phyloP scores from a whole-genome alignment of 305 asterid species.

The Fraxinus paxiana region DNA sequence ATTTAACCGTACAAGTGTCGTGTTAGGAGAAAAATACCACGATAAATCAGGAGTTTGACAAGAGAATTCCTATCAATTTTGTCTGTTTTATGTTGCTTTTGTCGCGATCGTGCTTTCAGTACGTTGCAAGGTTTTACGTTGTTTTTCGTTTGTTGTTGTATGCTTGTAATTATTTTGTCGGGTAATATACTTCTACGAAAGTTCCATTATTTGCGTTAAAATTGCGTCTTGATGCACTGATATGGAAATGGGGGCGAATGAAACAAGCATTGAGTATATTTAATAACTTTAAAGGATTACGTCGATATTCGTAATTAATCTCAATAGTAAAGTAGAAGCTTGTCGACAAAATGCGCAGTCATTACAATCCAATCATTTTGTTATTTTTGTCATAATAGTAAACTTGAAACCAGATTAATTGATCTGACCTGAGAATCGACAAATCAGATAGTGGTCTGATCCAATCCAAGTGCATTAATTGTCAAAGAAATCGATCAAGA shows the following conservation, averaged over 20 bases:
- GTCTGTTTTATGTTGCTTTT: background rate
- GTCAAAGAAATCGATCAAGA: no score
- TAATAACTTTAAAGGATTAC: background rate
- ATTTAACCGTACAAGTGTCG: no score
- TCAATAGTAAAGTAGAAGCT: background rate
- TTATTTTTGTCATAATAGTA: background rate
- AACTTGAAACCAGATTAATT: no score
- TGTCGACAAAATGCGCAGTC: background rate
- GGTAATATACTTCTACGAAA: background rate
- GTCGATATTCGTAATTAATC: background rate
- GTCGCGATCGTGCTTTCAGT: background rate
- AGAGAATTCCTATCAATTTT: background rate
- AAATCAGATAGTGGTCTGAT: no score
- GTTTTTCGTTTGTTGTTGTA: background rate
- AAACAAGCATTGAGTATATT: background rate
- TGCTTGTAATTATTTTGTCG: background rate
- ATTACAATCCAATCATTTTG: background rate
- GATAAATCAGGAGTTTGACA: background rate
- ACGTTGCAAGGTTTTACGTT: background rate
- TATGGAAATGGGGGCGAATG: background rate
- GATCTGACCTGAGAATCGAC: no score
- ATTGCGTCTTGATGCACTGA: background rate
- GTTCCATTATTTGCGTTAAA: background rate
- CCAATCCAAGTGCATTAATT: no score
- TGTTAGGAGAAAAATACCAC: background rate